Evolutionary conservation across 768 basidiomycete genomes (phyloP), one percentile per base, ranked within the genome.

Genomic region (Chlorophyllum brunneum): DNA sequence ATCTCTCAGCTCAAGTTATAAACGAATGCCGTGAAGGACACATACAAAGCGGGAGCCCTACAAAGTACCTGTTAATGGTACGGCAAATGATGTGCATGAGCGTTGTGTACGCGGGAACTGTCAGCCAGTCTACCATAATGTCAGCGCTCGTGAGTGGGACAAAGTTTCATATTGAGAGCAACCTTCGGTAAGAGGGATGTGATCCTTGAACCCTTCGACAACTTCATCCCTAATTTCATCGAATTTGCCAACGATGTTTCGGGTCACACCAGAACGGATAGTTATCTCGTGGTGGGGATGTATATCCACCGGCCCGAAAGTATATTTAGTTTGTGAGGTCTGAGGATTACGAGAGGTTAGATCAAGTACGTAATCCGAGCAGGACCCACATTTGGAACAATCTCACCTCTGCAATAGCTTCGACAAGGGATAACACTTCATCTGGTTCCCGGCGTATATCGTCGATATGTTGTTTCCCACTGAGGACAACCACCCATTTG

Each of bases 1-100:
- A 7, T 36, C 3, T 16, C 5, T 16, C 7, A 36, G 15, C 9
- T 6, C 4, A 30, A 15, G 9, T 18, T 29, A n/a, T 30, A 9
- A 13, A 37, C 15, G 6, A 10, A 13, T 5, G n/a, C 22, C 7
- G 16, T 16, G 2, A 9, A 2, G 15, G 16, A 31, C 9, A 39
- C 71, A n/a, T 33, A 77, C 79, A 79, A 1, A 75, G 42, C 1
- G 77, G 76, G 29, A 70, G 60, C 0, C 77, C 79, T 3, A 80
- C 72, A 42, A 79, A 75, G 0, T 69, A 34, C 13, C 78, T 68
- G 50, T 73, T 77, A 46, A 58, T 71, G 1, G 63, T 58, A 34
- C 76, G 66, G 26, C 68, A 67, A 11, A 79, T 59, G 10, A 78
- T 58, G 18, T 64, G 31, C 52, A 60, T 66, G 2, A 67, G 56